Evolutionary conservation across 345 rosid species (phyloP).

Genomic region (Litchi chinensis): DNA sequence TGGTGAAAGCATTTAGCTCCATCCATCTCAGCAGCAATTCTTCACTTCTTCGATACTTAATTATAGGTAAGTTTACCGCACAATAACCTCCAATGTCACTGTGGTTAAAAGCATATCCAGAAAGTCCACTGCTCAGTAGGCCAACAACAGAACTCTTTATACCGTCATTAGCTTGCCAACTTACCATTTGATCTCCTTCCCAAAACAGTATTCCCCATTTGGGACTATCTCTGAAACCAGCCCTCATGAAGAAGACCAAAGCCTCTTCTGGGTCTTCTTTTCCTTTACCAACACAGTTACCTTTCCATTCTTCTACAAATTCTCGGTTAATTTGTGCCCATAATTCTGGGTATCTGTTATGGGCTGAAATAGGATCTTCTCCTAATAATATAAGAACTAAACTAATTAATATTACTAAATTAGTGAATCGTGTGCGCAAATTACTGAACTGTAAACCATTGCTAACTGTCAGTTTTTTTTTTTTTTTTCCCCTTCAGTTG

Average conservation of each 20-base stretch:
- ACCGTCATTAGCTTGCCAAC: slow-evolving; percentile 78
- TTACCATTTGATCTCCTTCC: slow-evolving; percentile 90
- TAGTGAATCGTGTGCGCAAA: not conserved
- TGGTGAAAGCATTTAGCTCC: slow-evolving; percentile 72
- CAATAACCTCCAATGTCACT: slow-evolving; percentile 83
- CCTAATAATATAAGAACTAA: slow-evolving; percentile 34
- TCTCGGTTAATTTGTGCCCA: slow-evolving; percentile 76
- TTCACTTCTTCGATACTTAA: slow-evolving; percentile 58
- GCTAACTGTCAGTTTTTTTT: not conserved
- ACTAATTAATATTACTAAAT: not conserved
- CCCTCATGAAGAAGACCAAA: slow-evolving; percentile 72
- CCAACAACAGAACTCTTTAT: slow-evolving; percentile 74
- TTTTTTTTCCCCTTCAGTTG: too few species aligned
- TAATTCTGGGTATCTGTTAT: slow-evolving; percentile 75
- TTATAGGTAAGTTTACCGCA: slow-evolving; percentile 53
- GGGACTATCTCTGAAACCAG: slow-evolving; percentile 73
- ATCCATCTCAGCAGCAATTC: slow-evolving; percentile 77
- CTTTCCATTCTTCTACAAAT: slow-evolving; percentile 69
- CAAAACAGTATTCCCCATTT: slow-evolving; percentile 77
- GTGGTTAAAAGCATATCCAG: slow-evolving; percentile 74
- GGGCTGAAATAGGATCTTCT: slow-evolving; percentile 71
- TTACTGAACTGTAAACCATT: not conserved
- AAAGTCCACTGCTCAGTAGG: slow-evolving; percentile 63
- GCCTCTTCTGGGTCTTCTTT: slow-evolving; percentile 45
- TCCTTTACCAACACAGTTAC: slow-evolving; percentile 27